These are phyloP conservation scores for Cicer judaicum DNA, from an alignment of 306 rosid species.

Conservation along the genomic window DNA sequence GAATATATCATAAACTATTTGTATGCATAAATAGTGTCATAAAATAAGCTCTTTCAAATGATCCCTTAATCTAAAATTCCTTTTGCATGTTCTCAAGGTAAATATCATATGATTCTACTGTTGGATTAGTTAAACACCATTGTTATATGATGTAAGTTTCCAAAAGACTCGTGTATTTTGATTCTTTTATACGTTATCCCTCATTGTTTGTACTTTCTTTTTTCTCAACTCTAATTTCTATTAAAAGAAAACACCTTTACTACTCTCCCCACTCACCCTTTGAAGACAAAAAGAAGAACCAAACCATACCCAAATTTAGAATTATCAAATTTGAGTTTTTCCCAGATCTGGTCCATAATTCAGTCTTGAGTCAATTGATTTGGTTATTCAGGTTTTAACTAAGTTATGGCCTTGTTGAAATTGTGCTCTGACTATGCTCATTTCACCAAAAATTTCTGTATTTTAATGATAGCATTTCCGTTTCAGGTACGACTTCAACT, in stretches of 20 bases:
- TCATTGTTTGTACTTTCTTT: not conserved
- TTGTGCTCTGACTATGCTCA: conserved; percentile 9
- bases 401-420: not conserved
- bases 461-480: conserved; percentile 36
- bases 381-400: conserved; percentile 1
- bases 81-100: not conserved
- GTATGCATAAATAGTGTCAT: not conserved
- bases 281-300: conserved; percentile 12
- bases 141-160: not conserved
- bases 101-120: not conserved
- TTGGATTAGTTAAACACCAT: not conserved
- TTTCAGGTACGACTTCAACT: conserved; percentile 91
- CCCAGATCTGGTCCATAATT: conserved; percentile 21
- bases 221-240: not conserved
- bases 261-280: conserved; percentile 3
- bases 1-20: not conserved
- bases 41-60: not conserved
- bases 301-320: conserved; percentile 2
- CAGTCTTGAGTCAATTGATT: conserved; percentile 3
- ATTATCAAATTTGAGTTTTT: conserved; percentile 23
- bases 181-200: not conserved
- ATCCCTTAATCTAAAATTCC: not conserved
- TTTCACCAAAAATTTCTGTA: conserved; percentile 3
- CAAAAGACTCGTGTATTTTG: not conserved
- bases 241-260: not conserved